Evolutionary conservation across 257 asterid genomes (phyloP).

Genomic region (Striga asiatica): DNA sequence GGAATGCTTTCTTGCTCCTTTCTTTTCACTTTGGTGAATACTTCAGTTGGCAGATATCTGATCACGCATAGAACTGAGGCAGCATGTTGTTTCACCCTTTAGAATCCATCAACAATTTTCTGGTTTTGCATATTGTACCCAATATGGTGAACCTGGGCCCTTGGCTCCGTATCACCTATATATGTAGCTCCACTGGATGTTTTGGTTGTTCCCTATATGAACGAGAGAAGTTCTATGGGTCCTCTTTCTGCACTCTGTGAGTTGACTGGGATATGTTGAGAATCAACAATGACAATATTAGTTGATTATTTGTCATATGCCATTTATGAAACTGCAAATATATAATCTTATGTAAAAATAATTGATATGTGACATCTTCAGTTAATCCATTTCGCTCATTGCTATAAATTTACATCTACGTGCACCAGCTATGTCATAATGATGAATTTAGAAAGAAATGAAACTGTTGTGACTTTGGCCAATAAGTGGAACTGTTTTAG

Average conservation of each 20-base stretch:
- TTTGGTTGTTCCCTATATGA: neutral
- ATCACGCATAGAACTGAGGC: neutral
- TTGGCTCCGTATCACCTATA: too few species aligned
- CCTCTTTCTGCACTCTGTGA: constrained; percentile 1
- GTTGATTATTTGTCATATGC: neutral
- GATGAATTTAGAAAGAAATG: neutral
- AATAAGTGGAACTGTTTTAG: too few species aligned
- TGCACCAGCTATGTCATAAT: neutral
- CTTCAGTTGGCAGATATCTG: neutral
- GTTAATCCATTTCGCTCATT: neutral
- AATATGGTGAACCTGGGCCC: neutral
- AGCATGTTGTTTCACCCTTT: neutral
- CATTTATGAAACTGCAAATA: neutral
- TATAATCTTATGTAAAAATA: neutral
- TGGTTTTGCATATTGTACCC: neutral
- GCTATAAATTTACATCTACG: neutral
- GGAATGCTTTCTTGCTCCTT: neutral
- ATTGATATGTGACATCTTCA: neutral
- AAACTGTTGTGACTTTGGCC: neutral
- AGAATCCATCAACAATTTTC: neutral
- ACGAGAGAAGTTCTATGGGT: neutral
- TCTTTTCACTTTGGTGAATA: neutral
- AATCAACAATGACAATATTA: neutral
- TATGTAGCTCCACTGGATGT: neutral
- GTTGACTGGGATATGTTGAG: neutral